These are phyloP conservation scores for Aspergillus neotritici DNA, from an alignment of 2,329 filamentous ascomycete genomes.

Conservation along the genomic window DNA sequence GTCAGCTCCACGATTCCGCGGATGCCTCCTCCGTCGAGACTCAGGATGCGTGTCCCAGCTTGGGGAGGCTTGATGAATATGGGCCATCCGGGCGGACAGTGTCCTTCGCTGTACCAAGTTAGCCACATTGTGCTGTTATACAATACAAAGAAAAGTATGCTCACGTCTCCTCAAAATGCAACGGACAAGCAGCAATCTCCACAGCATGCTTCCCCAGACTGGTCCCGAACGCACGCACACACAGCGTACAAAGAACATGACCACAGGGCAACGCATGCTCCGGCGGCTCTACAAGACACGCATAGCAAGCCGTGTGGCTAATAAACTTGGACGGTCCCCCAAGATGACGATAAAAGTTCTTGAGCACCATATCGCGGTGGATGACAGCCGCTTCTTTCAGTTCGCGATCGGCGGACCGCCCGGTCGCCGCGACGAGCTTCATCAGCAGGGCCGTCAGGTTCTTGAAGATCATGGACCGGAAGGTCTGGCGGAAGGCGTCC, in stretches of 20 bases:
- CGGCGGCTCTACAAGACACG: neutral
- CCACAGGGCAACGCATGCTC: constrained; percentile 1
- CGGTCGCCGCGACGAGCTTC: neutral
- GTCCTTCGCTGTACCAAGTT: neutral
- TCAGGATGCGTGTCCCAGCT: neutral
- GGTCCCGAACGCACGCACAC: neutral
- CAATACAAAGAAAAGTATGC: neutral
- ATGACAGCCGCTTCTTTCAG: neutral
- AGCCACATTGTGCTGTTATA: too few species aligned
- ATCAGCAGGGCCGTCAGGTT: neutral
- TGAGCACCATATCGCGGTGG: neutral
- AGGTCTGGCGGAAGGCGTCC: neutral
- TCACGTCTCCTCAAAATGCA: neutral
- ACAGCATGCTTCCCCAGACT: neutral
- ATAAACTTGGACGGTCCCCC: neutral
- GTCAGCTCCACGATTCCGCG: constrained; percentile 1
- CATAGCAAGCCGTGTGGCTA: constrained; percentile 1
- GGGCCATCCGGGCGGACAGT: neutral
- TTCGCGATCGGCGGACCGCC: neutral
- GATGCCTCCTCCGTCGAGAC: neutral
- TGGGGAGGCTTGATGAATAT: neutral
- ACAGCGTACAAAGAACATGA: neutral
- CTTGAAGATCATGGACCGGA: neutral
- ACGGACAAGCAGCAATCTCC: neutral
- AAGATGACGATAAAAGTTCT: constrained; percentile 1